A percentile compares a stretch with the other conserved stretches of the same genome.
Conservation (phyloP, 2,329 filamentous ascomycete genomes). For the Phialophora tarda region DNA sequence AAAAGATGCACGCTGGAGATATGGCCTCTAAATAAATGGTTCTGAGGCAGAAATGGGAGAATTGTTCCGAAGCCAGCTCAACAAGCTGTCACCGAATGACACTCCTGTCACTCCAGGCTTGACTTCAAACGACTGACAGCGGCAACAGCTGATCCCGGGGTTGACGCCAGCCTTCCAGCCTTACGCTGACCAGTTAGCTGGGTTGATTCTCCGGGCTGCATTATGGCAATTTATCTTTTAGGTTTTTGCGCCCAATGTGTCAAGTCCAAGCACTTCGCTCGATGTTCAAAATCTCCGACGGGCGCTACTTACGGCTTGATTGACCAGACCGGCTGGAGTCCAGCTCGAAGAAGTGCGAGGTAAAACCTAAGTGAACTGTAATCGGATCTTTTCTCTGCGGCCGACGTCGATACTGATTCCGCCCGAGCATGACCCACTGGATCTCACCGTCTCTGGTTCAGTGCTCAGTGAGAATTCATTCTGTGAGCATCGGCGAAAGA, state of each 20-base stretch:
- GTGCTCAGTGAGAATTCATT: background rate
- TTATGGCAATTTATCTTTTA: background rate
- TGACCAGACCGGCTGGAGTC: background rate
- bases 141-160: constrained; percentile 3
- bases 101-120: background rate
- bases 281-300: background rate
- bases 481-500: background rate
- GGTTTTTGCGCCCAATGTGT: background rate
- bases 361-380: background rate
- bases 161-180: background rate
- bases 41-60: background rate
- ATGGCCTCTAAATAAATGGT: too few species aligned
- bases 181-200: background rate
- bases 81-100: background rate
- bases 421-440: background rate
- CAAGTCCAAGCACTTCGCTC: background rate
- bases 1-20: background rate
- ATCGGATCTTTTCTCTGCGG: background rate
- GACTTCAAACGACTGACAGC: background rate
- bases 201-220: background rate
- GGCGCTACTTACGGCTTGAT: too few species aligned
- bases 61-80: background rate
- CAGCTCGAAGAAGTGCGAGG: background rate
- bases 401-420: background rate
- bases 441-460: background rate